A percentile compares a stretch with the other conserved stretches of the same genome.
phyloP scores from a whole-genome alignment of 352 stramenopile species.

The Thraustochytrium sp. region DNA sequence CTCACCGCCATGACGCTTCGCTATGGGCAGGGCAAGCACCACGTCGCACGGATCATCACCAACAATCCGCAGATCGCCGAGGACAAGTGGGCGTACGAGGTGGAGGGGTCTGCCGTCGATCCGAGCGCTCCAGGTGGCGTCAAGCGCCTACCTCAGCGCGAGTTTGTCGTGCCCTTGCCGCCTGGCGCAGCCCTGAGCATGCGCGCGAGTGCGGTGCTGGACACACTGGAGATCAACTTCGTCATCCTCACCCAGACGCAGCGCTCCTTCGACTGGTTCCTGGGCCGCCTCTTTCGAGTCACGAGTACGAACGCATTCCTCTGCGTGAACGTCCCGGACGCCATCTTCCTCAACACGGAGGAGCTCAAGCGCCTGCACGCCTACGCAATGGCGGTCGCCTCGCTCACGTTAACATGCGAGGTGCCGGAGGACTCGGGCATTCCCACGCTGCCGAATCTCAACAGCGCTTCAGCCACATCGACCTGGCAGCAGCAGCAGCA shows the following conservation, averaged over 20 bases:
- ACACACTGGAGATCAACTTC: background rate
- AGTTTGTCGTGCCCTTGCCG: background rate
- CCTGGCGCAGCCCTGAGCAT: background rate
- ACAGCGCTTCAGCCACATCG: no score
- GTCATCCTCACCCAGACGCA: background rate
- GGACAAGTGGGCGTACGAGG: background rate
- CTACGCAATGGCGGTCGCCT: no score
- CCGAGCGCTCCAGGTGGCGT: background rate
- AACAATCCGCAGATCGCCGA: background rate
- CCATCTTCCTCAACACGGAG: no score
- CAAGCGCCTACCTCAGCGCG: background rate
- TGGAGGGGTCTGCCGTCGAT: background rate
- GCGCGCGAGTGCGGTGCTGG: background rate
- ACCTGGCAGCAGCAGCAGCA: no score
- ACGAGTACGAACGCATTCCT: no score
- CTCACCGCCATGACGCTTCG: no score
- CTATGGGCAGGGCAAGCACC: background rate
- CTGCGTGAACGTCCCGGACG: no score
- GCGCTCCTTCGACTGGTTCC: background rate
- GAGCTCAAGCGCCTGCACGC: no score
- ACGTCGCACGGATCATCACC: background rate
- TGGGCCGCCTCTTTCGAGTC: background rate
- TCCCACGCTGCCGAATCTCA: no score
- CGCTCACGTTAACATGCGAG: no score
- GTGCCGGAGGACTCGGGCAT: no score